Conservation (phyloP, 768 basidiomycete species). For the Cystofilobasidium macerans region DNA sequence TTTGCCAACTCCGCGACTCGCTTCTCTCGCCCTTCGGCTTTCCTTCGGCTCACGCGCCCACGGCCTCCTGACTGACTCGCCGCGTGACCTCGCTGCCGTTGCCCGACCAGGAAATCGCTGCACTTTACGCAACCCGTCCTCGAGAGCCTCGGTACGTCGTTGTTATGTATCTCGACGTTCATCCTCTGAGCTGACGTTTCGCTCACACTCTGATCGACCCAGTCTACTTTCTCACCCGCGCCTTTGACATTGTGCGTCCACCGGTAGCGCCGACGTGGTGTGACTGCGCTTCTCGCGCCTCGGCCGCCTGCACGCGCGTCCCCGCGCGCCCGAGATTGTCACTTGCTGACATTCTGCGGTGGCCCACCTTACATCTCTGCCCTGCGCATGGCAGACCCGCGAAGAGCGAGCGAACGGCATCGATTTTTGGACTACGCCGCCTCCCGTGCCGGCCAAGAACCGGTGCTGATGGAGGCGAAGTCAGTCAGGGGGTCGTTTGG, state of each 20-base stretch:
- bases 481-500: no score
- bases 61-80: no score
- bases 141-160: neutral
- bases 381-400: neutral
- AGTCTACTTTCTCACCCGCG: neutral
- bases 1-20: neutral
- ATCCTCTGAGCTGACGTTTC: neutral
- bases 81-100: no score
- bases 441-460: neutral
- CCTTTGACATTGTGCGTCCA: neutral
- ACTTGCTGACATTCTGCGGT: neutral
- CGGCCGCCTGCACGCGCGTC: no score
- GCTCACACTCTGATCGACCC: neutral
- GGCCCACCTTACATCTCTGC: neutral
- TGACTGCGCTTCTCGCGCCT: no score
- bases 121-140: neutral
- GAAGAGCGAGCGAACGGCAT: neutral
- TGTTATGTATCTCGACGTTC: neutral
- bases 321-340: no score
- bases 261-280: no score
- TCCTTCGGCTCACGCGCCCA: no score
- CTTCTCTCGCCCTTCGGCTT: no score
- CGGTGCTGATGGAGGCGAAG: neutral
- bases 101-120: neutral
- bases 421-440: neutral